Percentiles rank a stretch among this genome's conserved stretches.
Evolutionary conservation across 163 green algal genomes (phyloP).

Genomic region (Prototheca wickerhamii): DNA sequence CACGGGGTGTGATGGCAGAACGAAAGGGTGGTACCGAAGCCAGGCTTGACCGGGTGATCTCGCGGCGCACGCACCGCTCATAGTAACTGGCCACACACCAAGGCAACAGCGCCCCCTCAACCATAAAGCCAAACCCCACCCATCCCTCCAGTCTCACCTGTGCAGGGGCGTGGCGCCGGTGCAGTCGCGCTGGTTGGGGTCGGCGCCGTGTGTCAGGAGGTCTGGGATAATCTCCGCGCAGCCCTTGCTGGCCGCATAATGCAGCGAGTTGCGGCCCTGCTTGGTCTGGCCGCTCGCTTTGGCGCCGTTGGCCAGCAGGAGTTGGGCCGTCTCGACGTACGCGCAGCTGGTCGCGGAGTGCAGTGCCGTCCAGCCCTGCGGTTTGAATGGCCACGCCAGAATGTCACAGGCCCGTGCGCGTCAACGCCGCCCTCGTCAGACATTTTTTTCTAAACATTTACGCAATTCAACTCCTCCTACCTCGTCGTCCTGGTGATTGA

Average conservation of each 20-base stretch:
- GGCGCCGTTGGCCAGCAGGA: constrained; percentile 22
- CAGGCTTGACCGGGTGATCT: too few relatives aligned
- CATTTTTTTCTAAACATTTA: not conserved
- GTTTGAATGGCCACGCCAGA: not conserved
- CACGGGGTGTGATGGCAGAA: too few relatives aligned
- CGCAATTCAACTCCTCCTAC: not conserved
- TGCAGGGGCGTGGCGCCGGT: constrained; percentile 34
- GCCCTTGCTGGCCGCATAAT: constrained; percentile 35
- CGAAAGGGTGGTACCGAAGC: too few relatives aligned
- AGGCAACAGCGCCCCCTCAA: constrained; percentile 1
- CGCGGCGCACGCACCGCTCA: too few relatives aligned
- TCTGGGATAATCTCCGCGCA: constrained; percentile 6
- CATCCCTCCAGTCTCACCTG: constrained; percentile 6
- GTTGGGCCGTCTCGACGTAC: constrained; percentile 15
- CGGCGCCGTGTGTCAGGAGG: constrained; percentile 22
- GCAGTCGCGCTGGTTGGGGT: constrained; percentile 16
- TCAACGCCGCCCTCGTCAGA: not conserved
- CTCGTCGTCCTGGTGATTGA: not conserved
- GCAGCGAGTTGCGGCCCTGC: constrained; percentile 24
- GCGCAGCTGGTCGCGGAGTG: constrained; percentile 25
- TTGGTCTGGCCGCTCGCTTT: constrained; percentile 21
- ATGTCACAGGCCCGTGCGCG: not conserved
- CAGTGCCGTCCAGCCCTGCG: constrained; percentile 26
- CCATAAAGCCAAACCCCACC: not conserved
- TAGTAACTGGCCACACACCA: not conserved